A percentile compares a stretch with the other conserved stretches of the same genome.
Conservation (phyloP, 768 basidiomycete species). For the Sutorius australiensis region DNA sequence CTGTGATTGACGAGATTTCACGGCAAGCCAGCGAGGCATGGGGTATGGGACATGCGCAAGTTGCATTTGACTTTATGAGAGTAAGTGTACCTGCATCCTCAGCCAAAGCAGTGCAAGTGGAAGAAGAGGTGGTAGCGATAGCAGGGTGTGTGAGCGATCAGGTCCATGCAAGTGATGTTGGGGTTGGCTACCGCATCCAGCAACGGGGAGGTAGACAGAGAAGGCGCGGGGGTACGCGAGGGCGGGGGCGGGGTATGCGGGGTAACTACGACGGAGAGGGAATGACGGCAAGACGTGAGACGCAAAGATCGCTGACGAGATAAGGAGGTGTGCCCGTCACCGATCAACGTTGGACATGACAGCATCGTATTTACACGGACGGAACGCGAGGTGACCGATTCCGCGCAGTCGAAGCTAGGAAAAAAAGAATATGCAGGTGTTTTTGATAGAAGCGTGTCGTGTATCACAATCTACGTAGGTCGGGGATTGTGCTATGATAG, state of each 20-base stretch:
- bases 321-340: not conserved
- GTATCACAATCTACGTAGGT: not conserved
- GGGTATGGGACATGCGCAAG: conserved; percentile 44
- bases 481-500: conserved; percentile 11
- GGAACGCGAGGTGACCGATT: not conserved
- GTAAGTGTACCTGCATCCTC: conserved; percentile 35
- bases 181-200: not conserved
- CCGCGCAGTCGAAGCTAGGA: conserved; percentile 2
- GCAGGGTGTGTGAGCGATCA: not conserved
- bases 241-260: conserved; percentile 1
- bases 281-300: conserved; percentile 1
- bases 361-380: not conserved
- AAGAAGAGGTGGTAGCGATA: not conserved
- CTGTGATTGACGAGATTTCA: conserved; percentile 58
- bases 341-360: not conserved
- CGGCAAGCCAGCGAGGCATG: conserved; percentile 60
- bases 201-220: not conserved
- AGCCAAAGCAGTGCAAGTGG: not conserved
- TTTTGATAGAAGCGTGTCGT: conserved; percentile 9
- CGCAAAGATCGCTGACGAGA: not conserved
- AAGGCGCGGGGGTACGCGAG: not conserved
- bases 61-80: conserved; percentile 57
- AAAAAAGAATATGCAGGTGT: conserved; percentile 6
- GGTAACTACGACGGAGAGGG: not conserved
- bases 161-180: not conserved